Evolutionary conservation across 139 green algal species (phyloP).

Genomic region (Chlamydomonas incerta): DNA sequence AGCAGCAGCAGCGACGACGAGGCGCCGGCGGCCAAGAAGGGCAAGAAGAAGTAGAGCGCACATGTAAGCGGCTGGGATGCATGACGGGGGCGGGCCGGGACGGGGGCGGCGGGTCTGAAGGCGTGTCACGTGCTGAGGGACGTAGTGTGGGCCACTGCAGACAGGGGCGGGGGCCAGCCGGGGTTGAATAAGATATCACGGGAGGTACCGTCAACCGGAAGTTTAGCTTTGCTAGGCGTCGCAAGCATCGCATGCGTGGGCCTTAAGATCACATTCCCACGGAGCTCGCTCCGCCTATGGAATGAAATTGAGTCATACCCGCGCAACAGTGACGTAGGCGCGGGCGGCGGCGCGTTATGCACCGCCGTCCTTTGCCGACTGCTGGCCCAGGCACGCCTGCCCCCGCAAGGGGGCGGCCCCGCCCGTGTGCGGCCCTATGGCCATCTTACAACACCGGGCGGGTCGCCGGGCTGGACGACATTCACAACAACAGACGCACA

Average conservation of each 20-base stretch:
- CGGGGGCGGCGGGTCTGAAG: no score
- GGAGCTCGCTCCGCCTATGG: constrained; percentile 1
- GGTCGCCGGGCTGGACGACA: constrained; percentile 20
- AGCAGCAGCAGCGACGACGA: not conserved
- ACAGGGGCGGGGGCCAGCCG: no score
- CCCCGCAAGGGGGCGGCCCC: not conserved
- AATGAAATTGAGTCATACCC: constrained; percentile 45
- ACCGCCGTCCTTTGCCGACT: not conserved
- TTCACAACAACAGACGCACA: no score
- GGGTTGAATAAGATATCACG: no score
- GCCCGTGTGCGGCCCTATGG: not conserved
- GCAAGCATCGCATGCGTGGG: constrained; percentile 32
- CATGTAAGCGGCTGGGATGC: not conserved
- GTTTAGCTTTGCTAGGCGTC: no score
- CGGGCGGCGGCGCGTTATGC: constrained; percentile 24
- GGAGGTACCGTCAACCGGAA: no score
- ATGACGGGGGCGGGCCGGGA: not conserved
- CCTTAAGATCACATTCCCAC: constrained; percentile 45
- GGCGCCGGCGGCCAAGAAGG: not conserved
- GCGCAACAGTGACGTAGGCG: constrained; percentile 31
- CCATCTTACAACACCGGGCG: not conserved
- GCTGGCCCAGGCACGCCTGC: not conserved
- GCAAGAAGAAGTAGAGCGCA: constrained; percentile 14
- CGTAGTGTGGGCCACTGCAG: no score
- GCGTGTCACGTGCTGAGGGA: no score